Conservation (phyloP, 495 filamentous ascomycete genomes). For the Paragyromitra xinjiangensis region DNA sequence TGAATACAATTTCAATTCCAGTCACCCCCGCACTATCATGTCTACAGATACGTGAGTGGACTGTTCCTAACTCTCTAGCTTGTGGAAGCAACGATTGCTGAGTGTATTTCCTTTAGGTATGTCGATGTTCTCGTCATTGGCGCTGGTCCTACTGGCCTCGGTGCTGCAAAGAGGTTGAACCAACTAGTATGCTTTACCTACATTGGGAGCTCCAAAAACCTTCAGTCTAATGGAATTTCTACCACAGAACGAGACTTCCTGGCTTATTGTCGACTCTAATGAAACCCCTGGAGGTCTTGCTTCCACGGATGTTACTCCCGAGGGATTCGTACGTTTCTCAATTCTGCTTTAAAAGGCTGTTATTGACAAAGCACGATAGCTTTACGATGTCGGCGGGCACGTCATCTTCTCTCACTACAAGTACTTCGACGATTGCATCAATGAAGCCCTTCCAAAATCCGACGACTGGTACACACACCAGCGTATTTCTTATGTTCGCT, state of each 20-base stretch:
- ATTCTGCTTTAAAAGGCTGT: not conserved
- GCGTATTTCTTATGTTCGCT: conserved; percentile 98
- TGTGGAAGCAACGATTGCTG: conserved; percentile 5
- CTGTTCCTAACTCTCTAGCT: not conserved
- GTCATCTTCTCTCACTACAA: conserved; percentile 99
- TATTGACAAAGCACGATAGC: conserved; percentile 63
- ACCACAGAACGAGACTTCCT: conserved; percentile 65
- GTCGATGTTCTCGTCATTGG: conserved; percentile 99
- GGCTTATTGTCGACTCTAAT: conserved; percentile 93
- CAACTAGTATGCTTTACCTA: conserved; percentile 75
- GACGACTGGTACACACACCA: conserved; percentile 98
- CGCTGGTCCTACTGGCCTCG: conserved; percentile 94
- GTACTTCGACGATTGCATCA: conserved; percentile 99
- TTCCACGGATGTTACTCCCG: conserved; percentile 92
- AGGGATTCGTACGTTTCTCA: conserved; percentile 89
- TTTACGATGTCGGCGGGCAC: conserved; percentile 99
- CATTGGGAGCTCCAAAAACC: conserved; percentile 31
- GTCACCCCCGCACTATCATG: conserved; percentile 59
- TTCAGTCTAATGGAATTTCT: conserved; percentile 55
- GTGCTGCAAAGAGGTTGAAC: conserved; percentile 95
- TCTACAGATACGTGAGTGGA: conserved; percentile 51
- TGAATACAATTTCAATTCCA: conserved; percentile 47
- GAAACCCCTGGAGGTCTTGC: conserved; percentile 95
- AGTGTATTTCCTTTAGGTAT: conserved; percentile 64
- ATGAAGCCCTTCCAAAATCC: conserved; percentile 91